Evolutionary conservation across 106 monocot genomes (phyloP), one percentile per base, ranked within the genome.

Genomic region (Dendrobium officinale): DNA sequence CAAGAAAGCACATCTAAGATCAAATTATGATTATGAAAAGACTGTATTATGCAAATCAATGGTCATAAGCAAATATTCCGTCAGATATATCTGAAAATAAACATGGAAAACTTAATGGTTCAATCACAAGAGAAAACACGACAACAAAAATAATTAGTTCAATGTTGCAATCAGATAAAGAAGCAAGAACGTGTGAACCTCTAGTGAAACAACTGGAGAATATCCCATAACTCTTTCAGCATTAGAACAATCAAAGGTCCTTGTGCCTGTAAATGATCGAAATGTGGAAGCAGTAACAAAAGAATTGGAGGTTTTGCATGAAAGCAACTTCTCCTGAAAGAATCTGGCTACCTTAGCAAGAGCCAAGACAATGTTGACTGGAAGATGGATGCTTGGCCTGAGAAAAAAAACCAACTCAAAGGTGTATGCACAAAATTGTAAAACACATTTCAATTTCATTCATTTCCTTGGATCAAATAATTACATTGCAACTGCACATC

Each of bases 371-470:
- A 91, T 31, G 80, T 88, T 89, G 58, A 78, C 78, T 64, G 94
- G 95, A 66, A 98, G 77, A 83, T 75, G 81, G 67, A 98, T 67
- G 1, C n/a, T 77, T 43, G 90, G 86, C 98, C 98, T 98, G 91
- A 80, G 82, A 86, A 76, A 26, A 22, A 49, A 26, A 74, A 1
- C 44, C 43, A 61, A 42, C 42, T 6, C 47, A 76, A 48, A 49
- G 17, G 72, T 79, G 18, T 11, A 83, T 29, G 80, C 9, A 84
- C 5, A 9, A 85, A 18, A 66, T 54, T 29, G 42, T 58, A 55
- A 45, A 74, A 13, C 27, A 29, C 61, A 22, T 29, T 81, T 18
- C 75, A 75, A 37, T 3, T 37, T 37, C 37, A 37, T 0, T 37
- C 37, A 37, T 27, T 27, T 6, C 20, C n/a, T 42, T 5, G 19